Base-by-base conservation (phyloP, 257 asterid genomes). In the Rehmannia glutinosa region DNA sequence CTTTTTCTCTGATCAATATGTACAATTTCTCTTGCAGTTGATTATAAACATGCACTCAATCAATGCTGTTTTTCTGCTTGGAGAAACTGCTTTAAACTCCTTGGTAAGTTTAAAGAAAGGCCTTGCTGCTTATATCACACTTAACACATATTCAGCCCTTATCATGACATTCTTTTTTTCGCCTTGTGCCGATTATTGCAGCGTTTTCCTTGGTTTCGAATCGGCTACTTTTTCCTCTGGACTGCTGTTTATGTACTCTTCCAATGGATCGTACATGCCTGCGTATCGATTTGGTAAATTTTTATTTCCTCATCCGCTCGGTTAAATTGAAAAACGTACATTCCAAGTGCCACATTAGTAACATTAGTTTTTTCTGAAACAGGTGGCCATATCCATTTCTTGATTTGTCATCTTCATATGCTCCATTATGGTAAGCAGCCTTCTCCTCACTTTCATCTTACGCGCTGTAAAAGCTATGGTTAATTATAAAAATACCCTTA, bases 351-450 rank as follows among this genome's bases (percentile, higher is more conserved):
- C 28, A 17, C 19, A 23, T 61, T 28, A 45, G 33, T 63, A 32
- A 19, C 70, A 32, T 60, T 59, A 15, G 30, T 23, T n/a, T 52
- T 42, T 45, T 39, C 50, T 69, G 57, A 52, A 70, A 70, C 95
- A 93, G 97, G 97, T 93, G 97, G 99, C 92, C 99, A 24, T 93
- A 93, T 72, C 97, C 97, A 10, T 88, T 93, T 74, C 99, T 93
- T 63, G 96, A 93, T 77, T 63, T 93, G 66, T 85, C 95, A 62
- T 90, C 96, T 66, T 76, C 96, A 64, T 84, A 85, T 73, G 77
- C 99, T 68, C 97, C 99, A 58, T 60, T 93, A 47, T 93, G 97
- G 99, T 93, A 93, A 62, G 85, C 68, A 30, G 7, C 17, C 27
- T 52, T 49, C 9, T 9, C 19, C 25, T 16, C 46, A n/a, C 25